Conservation (phyloP, 2,329 filamentous ascomycete species). For the Apiospora koreana region DNA sequence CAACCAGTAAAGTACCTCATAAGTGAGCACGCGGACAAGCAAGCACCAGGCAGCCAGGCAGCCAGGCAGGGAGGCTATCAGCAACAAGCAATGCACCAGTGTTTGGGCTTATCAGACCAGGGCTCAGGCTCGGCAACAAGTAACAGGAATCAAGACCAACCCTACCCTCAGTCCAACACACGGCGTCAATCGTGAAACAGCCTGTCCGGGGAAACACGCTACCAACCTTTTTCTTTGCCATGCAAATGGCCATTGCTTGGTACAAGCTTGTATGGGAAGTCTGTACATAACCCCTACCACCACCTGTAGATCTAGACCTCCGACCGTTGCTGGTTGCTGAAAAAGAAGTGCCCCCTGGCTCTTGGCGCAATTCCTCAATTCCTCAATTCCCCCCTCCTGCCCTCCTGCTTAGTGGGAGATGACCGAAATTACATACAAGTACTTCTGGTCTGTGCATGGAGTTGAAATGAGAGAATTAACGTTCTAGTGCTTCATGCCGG, state of each 20-base stretch:
- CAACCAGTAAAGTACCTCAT: too few species aligned
- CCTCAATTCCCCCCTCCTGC: too few species aligned
- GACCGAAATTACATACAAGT: not conserved
- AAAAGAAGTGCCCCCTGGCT: not conserved
- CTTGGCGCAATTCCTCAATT: not conserved
- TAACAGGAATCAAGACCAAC: not conserved
- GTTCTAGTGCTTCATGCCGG: not conserved
- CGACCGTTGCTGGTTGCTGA: too few species aligned
- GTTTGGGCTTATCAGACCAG: not conserved
- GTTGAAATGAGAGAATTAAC: not conserved
- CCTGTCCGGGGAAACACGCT: not conserved
- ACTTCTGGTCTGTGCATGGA: not conserved
- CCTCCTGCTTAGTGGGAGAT: not conserved
- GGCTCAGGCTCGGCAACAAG: not conserved
- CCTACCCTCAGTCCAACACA: too few species aligned
- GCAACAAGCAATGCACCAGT: not conserved
- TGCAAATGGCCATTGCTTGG: not conserved
- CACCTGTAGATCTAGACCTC: not conserved
- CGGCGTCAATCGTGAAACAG: not conserved
- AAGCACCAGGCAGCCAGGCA: not conserved
- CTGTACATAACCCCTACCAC: too few species aligned
- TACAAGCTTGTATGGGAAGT: not conserved
- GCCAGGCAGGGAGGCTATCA: too few species aligned
- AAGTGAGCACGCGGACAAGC: not conserved
- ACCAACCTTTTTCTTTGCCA: not conserved